Conservation (phyloP, 805 yeast genomes). For the Ogataea pignaliae region DNA sequence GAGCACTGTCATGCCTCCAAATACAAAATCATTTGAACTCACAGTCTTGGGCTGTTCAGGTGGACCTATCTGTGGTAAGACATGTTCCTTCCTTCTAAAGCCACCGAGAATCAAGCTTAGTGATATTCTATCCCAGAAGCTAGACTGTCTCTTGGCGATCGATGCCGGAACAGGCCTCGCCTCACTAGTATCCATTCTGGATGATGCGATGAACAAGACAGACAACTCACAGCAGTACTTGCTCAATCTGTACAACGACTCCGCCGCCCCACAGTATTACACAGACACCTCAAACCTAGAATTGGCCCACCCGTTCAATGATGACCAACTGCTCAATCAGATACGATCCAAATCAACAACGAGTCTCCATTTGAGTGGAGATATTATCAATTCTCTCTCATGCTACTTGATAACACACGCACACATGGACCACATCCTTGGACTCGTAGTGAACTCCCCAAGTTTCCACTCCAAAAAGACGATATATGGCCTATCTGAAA, state of each 20-base stretch:
- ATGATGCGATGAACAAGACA: slow-evolving; percentile 5
- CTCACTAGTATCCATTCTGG: slow-evolving; percentile 40
- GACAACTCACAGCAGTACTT: slow-evolving; percentile 7
- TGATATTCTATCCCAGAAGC: slow-evolving; percentile 26
- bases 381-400: slow-evolving; percentile 33
- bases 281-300: slow-evolving; percentile 3
- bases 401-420: slow-evolving; percentile 69
- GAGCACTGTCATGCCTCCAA: slow-evolving; percentile 10
- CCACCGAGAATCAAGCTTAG: slow-evolving; percentile 41
- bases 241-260: slow-evolving; percentile 14
- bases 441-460: slow-evolving; percentile 69
- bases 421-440: slow-evolving; percentile 77
- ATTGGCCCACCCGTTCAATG: slow-evolving; percentile 5
- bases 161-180: slow-evolving; percentile 80
- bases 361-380: slow-evolving; percentile 9
- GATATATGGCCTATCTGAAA: slow-evolving; percentile 49
- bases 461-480: slow-evolving; percentile 35
- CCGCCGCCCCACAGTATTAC: slow-evolving; percentile 7
- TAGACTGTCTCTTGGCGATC: slow-evolving; percentile 46
- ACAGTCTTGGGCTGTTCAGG: slow-evolving; percentile 78
- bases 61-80: slow-evolving; percentile 73
- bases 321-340: slow-evolving; percentile 1
- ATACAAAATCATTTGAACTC: slow-evolving; percentile 41
- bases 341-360: slow-evolving; percentile 3
- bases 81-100: slow-evolving; percentile 66